Evolutionary conservation across 1,284 basidiomycete genomes (phyloP).

Genomic region (Caloboletus firmus): DNA sequence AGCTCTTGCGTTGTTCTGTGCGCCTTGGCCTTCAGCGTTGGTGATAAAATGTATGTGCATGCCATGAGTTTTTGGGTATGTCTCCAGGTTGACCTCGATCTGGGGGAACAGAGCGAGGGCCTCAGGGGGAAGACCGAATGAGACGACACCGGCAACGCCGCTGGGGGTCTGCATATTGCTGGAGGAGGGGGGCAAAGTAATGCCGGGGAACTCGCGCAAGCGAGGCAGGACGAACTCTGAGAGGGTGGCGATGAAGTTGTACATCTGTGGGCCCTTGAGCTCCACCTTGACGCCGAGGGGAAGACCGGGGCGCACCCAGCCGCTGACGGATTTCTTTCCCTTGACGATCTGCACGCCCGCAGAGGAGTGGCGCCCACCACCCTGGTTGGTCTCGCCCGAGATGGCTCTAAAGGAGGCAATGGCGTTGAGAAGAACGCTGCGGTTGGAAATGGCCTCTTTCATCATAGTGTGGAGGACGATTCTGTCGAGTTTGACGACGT

Average conservation of each 20-base stretch:
- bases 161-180: slow-evolving; percentile 66
- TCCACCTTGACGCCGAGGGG: slow-evolving; percentile 90
- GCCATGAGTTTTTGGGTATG: slow-evolving; percentile 81
- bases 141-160: slow-evolving; percentile 84
- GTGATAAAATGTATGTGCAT: slow-evolving; percentile 93
- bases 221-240: slow-evolving; percentile 95
- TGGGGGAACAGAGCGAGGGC: slow-evolving; percentile 94
- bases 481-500: slow-evolving; percentile 76
- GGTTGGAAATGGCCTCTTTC: slow-evolving; percentile 76
- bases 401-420: slow-evolving; percentile 89
- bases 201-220: slow-evolving; percentile 85
- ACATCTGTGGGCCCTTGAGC: slow-evolving; percentile 88
- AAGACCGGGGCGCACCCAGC: slow-evolving; percentile 84
- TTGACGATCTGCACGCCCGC: slow-evolving; percentile 81
- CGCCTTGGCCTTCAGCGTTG: slow-evolving; percentile 78
- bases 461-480: slow-evolving; percentile 85
- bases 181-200: slow-evolving; percentile 70
- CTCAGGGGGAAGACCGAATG: slow-evolving; percentile 80
- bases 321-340: slow-evolving; percentile 79
- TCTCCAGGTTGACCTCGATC: slow-evolving; percentile 88
- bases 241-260: slow-evolving; percentile 87
- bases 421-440: slow-evolving; percentile 76
- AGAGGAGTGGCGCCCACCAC: slow-evolving; percentile 66
- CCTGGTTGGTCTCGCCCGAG: slow-evolving; percentile 76
- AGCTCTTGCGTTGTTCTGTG: slow-evolving; percentile 82